Conservation (phyloP, 2,329 filamentous ascomycete species). For the Cercospora canescens region DNA sequence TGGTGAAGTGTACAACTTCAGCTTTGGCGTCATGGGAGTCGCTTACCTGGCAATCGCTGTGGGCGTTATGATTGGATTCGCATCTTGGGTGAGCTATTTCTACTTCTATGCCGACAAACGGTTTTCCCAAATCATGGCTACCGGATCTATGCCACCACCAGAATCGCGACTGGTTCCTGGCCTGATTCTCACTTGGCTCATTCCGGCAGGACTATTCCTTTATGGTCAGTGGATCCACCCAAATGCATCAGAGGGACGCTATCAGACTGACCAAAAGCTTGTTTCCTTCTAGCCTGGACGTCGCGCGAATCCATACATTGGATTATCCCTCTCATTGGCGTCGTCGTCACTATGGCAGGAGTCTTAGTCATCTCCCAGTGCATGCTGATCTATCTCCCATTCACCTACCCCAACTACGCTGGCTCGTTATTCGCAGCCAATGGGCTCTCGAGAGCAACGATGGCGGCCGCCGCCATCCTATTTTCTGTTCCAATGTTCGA, state of each 20-base stretch:
- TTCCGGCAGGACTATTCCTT: constrained; percentile 11
- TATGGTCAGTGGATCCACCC: constrained; percentile 7
- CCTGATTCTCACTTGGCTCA: constrained; percentile 9
- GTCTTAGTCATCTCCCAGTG: constrained; percentile 46
- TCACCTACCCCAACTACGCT: constrained; percentile 46
- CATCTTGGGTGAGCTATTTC: constrained; percentile 1
- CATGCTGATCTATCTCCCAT: constrained; percentile 42
- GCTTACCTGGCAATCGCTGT: constrained; percentile 5
- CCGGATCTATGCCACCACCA: neutral
- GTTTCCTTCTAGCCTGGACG: constrained; percentile 13
- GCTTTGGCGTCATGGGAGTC: constrained; percentile 36
- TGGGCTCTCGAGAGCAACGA: constrained; percentile 46
- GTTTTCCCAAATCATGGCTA: neutral
- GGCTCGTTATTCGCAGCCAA: constrained; percentile 62
- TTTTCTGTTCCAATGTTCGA: constrained; percentile 15
- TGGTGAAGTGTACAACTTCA: constrained; percentile 60
- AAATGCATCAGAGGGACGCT: no score
- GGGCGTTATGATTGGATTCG: neutral
- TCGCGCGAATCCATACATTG: constrained; percentile 34
- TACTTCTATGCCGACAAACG: constrained; percentile 6
- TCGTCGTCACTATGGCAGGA: constrained; percentile 40
- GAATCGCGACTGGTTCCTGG: constrained; percentile 7
- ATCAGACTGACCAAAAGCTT: no score
- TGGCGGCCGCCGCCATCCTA: constrained; percentile 7
- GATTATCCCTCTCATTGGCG: constrained; percentile 43